Evolutionary conservation across 805 yeast species (phyloP).

Genomic region (Kluyveromyces dobzhanskii): DNA sequence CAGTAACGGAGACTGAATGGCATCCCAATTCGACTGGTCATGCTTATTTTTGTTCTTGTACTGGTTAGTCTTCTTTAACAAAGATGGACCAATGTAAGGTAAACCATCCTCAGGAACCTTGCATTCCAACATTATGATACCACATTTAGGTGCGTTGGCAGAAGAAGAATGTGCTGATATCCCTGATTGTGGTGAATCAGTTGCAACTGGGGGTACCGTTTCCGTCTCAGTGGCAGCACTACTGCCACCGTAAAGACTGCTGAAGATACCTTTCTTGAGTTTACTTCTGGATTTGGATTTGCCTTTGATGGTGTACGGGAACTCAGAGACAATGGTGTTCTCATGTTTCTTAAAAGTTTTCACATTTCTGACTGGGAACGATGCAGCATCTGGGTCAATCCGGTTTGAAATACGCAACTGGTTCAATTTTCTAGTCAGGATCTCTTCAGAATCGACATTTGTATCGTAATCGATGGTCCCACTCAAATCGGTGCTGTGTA

Average conservation of each 20-base stretch:
- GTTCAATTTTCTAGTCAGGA: slow-evolving; percentile 22
- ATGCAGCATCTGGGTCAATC: slow-evolving; percentile 7
- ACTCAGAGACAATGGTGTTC: slow-evolving; percentile 20
- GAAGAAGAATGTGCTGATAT: too few species aligned
- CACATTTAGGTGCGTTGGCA: slow-evolving; percentile 14
- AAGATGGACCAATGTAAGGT: slow-evolving; percentile 32
- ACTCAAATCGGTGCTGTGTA: slow-evolving; percentile 21
- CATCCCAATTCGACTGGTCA: slow-evolving; percentile 30
- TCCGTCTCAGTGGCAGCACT: slow-evolving; percentile 3
- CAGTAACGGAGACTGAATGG: slow-evolving; percentile 21
- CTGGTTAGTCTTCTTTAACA: slow-evolving; percentile 31
- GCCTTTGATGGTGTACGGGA: slow-evolving; percentile 20
- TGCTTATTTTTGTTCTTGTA: slow-evolving; percentile 26
- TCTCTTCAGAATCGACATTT: slow-evolving; percentile 18
- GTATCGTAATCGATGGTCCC: slow-evolving; percentile 18
- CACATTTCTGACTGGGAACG: slow-evolving; percentile 10
- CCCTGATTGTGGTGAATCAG: background rate
- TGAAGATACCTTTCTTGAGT: slow-evolving; percentile 18
- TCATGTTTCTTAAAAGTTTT: slow-evolving; percentile 9
- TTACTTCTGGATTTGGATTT: slow-evolving; percentile 14
- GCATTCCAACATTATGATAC: slow-evolving; percentile 26
- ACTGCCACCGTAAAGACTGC: slow-evolving; percentile 14
- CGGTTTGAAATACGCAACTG: slow-evolving; percentile 24
- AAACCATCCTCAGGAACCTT: slow-evolving; percentile 29
- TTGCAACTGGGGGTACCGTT: background rate